Evolutionary conservation across 176 grass and related monocot species (phyloP).

Genomic region (Musa beccarii): DNA sequence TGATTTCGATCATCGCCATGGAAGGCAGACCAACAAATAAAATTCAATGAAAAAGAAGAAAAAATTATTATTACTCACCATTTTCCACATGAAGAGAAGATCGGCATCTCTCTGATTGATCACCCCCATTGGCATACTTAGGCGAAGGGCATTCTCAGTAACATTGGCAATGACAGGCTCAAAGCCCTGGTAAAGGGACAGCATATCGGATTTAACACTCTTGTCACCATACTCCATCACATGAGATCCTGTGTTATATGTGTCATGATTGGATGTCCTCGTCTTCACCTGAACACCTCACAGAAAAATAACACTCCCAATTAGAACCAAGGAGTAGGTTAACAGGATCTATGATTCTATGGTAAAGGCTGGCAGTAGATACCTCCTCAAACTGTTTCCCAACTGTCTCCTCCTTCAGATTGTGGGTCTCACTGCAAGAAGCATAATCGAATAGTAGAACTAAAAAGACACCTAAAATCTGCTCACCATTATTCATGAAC

Average conservation of each 20-base stretch:
- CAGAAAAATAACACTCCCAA: background rate
- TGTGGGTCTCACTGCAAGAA: conserved; percentile 62
- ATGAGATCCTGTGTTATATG: conserved; percentile 36
- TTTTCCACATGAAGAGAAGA: conserved; percentile 79
- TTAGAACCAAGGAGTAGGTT: background rate
- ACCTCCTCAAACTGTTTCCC: conserved; percentile 64
- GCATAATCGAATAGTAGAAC: background rate
- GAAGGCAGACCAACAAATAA: background rate
- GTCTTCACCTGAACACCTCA: conserved; percentile 50
- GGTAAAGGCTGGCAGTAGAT: conserved; percentile 8
- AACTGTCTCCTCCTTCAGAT: conserved; percentile 75
- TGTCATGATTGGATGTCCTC: conserved; percentile 54
- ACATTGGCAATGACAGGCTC: conserved; percentile 55
- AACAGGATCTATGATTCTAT: background rate
- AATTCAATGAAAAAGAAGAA: background rate
- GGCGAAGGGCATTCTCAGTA: conserved; percentile 36
- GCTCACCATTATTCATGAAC: too few relatives aligned
- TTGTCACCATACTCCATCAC: conserved; percentile 96
- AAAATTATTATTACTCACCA: conserved; percentile 30
- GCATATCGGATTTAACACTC: conserved; percentile 65
- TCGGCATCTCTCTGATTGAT: conserved; percentile 91
- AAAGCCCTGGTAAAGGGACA: conserved; percentile 91
- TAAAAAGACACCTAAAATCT: too few relatives aligned
- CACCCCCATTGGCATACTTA: conserved; percentile 24
- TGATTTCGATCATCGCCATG: background rate